phyloP scores from a whole-genome alignment of 2,329 filamentous ascomycete species.

The Hypoxylon sp. region DNA sequence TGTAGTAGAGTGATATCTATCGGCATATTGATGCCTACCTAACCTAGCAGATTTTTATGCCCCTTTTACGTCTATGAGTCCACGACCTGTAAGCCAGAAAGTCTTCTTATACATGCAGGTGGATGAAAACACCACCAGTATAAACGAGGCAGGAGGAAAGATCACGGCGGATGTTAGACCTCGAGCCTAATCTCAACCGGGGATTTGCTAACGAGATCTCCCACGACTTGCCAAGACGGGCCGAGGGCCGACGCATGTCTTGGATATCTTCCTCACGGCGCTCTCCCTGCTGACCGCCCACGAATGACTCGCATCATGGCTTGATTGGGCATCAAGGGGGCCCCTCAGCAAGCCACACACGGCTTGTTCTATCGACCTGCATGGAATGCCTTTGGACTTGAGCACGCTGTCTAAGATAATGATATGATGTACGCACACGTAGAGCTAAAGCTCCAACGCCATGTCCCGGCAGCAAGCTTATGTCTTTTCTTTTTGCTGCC shows the following conservation, averaged over 20 bases:
- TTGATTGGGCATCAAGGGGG: too few relatives aligned
- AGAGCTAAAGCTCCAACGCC: background rate
- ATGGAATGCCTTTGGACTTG: background rate
- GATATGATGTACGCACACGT: background rate
- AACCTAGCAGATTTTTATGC: background rate
- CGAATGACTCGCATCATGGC: background rate
- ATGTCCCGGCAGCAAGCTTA: background rate
- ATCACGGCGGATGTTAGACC: background rate
- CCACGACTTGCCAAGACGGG: background rate
- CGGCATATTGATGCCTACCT: too few relatives aligned
- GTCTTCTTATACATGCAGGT: background rate
- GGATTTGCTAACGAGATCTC: background rate
- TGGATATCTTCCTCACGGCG: background rate
- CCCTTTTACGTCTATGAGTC: background rate
- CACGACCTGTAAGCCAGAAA: background rate
- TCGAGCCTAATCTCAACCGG: background rate
- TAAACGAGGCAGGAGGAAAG: background rate
- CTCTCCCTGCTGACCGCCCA: background rate
- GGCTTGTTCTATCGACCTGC: background rate
- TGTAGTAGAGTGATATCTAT: background rate
- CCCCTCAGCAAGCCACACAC: background rate
- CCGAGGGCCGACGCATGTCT: slow-evolving; percentile 15
- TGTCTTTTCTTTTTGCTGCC: background rate
- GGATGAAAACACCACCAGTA: background rate
- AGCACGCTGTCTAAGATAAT: background rate